A percentile compares a stretch with the other conserved stretches of the same genome.
phyloP scores from a whole-genome alignment of 139 green algal genomes.

The Medakamo hakoo region DNA sequence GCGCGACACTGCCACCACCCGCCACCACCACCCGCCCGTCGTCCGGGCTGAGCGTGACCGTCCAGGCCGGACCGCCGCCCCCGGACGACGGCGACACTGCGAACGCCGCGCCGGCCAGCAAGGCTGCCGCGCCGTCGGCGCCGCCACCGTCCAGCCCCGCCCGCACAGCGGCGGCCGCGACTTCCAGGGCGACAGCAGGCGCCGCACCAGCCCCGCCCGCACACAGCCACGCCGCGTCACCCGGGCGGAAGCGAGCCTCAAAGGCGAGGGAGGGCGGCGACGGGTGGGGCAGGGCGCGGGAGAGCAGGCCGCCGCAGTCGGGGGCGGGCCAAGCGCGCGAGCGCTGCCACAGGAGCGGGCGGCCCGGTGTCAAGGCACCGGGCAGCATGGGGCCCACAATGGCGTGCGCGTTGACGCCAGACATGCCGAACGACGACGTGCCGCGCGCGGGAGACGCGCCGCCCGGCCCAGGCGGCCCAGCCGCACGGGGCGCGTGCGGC shows the following conservation, averaged over 20 bases:
- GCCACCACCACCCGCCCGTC: too few relatives aligned
- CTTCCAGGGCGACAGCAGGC: too few relatives aligned
- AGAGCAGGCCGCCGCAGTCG: neutral
- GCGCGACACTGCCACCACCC: neutral
- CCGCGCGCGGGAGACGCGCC: slow-evolving; percentile 4
- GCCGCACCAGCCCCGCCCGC: too few relatives aligned
- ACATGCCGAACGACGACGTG: slow-evolving; percentile 32
- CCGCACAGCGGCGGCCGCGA: too few relatives aligned
- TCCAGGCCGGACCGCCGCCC: too few relatives aligned
- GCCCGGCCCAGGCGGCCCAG: neutral
- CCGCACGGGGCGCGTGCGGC: neutral
- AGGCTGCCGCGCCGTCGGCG: too few relatives aligned
- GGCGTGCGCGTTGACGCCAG: slow-evolving; percentile 25
- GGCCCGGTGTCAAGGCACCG: too few relatives aligned
- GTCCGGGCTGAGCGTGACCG: neutral
- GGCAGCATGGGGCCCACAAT: slow-evolving; percentile 3
- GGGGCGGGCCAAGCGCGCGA: neutral
- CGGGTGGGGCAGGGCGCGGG: neutral
- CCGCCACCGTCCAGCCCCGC: too few relatives aligned
- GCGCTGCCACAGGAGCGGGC: neutral
- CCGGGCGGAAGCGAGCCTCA: too few relatives aligned
- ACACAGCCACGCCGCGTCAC: neutral
- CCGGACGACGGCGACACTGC: too few relatives aligned
- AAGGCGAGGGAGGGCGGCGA: too few relatives aligned
- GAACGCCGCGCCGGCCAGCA: too few relatives aligned